Conservation (phyloP, 2,329 filamentous ascomycete species). For the Paradendryphiella salina region DNA sequence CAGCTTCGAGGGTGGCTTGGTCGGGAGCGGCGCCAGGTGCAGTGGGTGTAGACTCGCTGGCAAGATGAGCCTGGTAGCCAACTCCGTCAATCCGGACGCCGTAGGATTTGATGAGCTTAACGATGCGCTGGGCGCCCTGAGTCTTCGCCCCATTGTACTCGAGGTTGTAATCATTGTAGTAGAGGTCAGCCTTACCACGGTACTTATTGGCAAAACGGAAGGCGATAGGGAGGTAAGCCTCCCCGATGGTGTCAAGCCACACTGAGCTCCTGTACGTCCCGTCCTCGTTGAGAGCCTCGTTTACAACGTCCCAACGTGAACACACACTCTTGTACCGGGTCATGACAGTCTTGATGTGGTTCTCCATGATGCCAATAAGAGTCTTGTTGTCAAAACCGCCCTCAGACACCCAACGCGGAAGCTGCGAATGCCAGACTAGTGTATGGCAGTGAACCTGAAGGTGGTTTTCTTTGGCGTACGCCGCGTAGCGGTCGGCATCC, state of each 20-base stretch:
- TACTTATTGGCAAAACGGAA: slow-evolving; percentile 49
- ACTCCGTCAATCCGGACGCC: slow-evolving; percentile 62
- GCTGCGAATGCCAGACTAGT: slow-evolving; percentile 49
- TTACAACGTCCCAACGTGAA: slow-evolving; percentile 48
- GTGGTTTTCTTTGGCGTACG: slow-evolving; percentile 43
- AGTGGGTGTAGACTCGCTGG: slow-evolving; percentile 57
- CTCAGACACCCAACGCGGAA: slow-evolving; percentile 46
- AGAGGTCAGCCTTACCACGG: slow-evolving; percentile 50
- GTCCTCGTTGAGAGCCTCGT: slow-evolving; percentile 46
- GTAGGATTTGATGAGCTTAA: slow-evolving; percentile 48
- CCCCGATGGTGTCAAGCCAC: slow-evolving; percentile 51
- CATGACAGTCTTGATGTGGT: slow-evolving; percentile 49
- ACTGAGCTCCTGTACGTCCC: slow-evolving; percentile 50
- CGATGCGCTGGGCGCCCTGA: slow-evolving; percentile 42
- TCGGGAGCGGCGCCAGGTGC: slow-evolving; percentile 49
- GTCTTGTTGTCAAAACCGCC: slow-evolving; percentile 48
- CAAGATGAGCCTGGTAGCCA: slow-evolving; percentile 64
- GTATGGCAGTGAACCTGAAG: slow-evolving; percentile 47
- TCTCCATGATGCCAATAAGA: slow-evolving; percentile 47
- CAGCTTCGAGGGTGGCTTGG: slow-evolving; percentile 51
- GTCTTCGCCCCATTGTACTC: slow-evolving; percentile 57
- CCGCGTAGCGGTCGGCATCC: slow-evolving; percentile 42
- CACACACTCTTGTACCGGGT: slow-evolving; percentile 48
- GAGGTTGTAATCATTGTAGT: slow-evolving; percentile 68
- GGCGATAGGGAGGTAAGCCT: slow-evolving; percentile 52